Conservation (phyloP, 805 yeast species). For the Jamesozyma lodderae region DNA sequence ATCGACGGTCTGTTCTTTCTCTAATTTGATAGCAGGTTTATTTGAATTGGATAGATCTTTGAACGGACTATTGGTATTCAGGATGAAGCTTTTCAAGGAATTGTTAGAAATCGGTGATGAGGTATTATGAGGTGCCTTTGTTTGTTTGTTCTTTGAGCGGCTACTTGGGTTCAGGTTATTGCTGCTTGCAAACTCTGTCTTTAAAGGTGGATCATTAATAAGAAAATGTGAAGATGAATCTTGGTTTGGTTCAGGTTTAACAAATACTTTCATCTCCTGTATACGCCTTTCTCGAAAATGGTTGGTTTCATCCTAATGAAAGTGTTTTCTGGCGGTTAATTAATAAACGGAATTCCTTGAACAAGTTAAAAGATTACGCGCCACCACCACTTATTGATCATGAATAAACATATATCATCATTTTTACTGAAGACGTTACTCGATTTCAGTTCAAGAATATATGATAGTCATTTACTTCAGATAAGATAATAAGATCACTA, state of each 20-base stretch:
- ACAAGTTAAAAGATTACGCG: too few species aligned
- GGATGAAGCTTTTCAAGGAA: conserved; percentile 1
- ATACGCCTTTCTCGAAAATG: neutral
- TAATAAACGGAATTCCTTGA: too few species aligned
- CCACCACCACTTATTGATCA: too few species aligned
- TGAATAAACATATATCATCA: too few species aligned
- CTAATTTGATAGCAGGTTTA: neutral
- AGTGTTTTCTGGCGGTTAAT: too few species aligned
- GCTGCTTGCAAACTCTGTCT: neutral
- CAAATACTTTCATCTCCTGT: too few species aligned
- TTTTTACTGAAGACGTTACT: too few species aligned
- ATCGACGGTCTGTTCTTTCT: neutral
- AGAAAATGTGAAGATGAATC: neutral
- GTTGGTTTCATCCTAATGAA: too few species aligned
- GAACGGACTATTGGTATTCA: neutral
- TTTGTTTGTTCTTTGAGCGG: neutral
- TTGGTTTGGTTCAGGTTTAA: neutral
- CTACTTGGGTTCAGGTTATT: neutral
- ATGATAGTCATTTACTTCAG: too few species aligned
- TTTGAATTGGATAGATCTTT: neutral
- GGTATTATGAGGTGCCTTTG: neutral
- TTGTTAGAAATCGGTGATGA: neutral
- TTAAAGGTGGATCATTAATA: neutral
- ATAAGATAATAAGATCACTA: too few species aligned
- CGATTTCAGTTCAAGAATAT: too few species aligned